These are phyloP conservation scores for Fusarium longipes DNA, from an alignment of 2,329 filamentous ascomycete genomes.

Conservation along the genomic window DNA sequence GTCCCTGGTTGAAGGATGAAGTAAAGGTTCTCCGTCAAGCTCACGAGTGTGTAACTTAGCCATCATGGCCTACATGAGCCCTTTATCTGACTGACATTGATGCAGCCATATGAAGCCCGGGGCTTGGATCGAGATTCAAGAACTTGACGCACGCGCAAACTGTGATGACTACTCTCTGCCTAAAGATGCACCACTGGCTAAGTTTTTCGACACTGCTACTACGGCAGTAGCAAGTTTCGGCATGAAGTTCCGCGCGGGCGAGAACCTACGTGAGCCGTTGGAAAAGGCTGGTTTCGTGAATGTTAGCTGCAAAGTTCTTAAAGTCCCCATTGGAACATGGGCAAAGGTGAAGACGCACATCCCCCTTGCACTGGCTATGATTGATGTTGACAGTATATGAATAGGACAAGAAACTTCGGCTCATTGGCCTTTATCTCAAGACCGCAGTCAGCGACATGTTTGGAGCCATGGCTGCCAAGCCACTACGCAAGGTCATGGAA, in stretches of 20 bases:
- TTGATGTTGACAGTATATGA: rapidly evolving
- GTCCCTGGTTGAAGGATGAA: slow-evolving; percentile 37
- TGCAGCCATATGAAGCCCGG: slow-evolving; percentile 37
- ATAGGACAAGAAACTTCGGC: slow-evolving; percentile 39
- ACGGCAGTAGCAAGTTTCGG: slow-evolving; percentile 47
- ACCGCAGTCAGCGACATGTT: slow-evolving; percentile 42
- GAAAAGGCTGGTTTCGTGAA: slow-evolving; percentile 38
- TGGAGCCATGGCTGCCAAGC: slow-evolving; percentile 42
- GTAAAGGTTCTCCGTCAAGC: slow-evolving; percentile 33
- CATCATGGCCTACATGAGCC: too few species aligned
- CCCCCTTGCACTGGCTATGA: rapidly evolving
- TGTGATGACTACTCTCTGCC: slow-evolving; percentile 55
- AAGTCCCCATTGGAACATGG: slow-evolving; percentile 42
- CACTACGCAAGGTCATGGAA: slow-evolving; percentile 29
- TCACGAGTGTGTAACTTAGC: slow-evolving; percentile 12
- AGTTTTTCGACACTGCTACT: slow-evolving; percentile 40
- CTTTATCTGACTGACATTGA: background rate
- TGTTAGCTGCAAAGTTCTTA: slow-evolving; percentile 33
- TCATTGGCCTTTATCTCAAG: slow-evolving; percentile 32
- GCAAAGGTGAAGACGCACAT: slow-evolving; percentile 10
- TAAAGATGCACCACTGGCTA: slow-evolving; percentile 47
- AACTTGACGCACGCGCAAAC: slow-evolving; percentile 52
- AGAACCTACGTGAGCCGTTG: slow-evolving; percentile 20
- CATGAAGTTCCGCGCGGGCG: slow-evolving; percentile 48
- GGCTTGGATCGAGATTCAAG: slow-evolving; percentile 47